Conservation (phyloP, 495 filamentous ascomycete genomes). For the Penicillium lividum region DNA sequence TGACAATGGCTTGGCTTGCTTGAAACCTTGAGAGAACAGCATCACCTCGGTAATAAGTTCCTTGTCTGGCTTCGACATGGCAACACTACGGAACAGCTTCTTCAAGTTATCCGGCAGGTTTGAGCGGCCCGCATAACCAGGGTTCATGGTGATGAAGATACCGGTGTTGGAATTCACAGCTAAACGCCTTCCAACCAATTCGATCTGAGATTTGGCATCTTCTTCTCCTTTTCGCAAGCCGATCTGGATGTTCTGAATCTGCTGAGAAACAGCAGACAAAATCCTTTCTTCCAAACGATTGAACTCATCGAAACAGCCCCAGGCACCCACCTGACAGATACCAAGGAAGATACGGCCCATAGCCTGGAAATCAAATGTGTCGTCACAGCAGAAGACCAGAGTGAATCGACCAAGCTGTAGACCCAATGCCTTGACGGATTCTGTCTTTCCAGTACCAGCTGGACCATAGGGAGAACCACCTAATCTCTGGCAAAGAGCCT, state of each 20-base stretch:
- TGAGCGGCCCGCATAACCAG: slow-evolving; percentile 95
- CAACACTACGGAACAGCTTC: slow-evolving; percentile 97
- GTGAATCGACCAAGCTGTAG: slow-evolving; percentile 96
- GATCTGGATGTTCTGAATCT: slow-evolving; percentile 98
- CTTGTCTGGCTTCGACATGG: slow-evolving; percentile 99
- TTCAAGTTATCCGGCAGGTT: slow-evolving; percentile 98
- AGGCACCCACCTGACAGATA: slow-evolving; percentile 98
- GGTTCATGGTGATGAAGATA: slow-evolving; percentile 99
- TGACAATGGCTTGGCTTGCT: slow-evolving; percentile 86
- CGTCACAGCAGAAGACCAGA: slow-evolving; percentile 97
- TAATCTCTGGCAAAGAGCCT: slow-evolving; percentile 90
- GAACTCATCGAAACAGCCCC: slow-evolving; percentile 99
- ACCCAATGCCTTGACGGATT: slow-evolving; percentile 97
- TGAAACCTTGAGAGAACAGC: slow-evolving; percentile 99
- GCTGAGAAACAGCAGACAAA: slow-evolving; percentile 94
- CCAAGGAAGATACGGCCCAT: slow-evolving; percentile 99
- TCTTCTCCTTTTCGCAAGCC: slow-evolving; percentile 79
- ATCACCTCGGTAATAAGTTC: slow-evolving; percentile 99
- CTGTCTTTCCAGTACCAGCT: slow-evolving; percentile 98
- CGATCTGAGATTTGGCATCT: slow-evolving; percentile 82
- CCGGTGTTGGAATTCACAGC: slow-evolving; percentile 88
- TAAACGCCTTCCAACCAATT: slow-evolving; percentile 86
- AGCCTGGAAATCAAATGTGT: slow-evolving; percentile 98
- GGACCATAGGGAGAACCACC: slow-evolving; percentile 97
- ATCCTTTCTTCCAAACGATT: slow-evolving; percentile 97